Evolutionary conservation across 1,139 yeast species (phyloP).

Genomic region (Magnusiomyces magnusii): DNA sequence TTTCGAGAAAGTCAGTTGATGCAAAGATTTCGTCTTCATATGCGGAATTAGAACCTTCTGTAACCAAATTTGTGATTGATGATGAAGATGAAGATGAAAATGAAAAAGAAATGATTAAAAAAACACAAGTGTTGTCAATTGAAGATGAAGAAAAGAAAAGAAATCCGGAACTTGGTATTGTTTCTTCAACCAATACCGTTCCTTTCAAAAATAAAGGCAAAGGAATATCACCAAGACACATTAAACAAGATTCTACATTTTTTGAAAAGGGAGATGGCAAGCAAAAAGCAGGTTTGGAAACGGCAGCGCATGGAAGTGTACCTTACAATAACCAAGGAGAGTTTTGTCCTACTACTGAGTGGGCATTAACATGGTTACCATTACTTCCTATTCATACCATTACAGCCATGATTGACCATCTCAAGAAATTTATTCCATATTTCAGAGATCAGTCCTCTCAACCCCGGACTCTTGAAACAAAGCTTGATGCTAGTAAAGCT

Average conservation of each 20-base stretch:
- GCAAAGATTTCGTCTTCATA: constrained; percentile 1
- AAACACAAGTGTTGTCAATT: constrained; percentile 29
- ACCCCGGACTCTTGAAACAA: constrained; percentile 10
- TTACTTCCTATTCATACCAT: constrained; percentile 17
- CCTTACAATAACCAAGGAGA: not conserved
- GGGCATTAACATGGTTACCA: constrained; percentile 18
- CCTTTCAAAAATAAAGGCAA: constrained; percentile 10
- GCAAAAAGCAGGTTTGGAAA: not conserved
- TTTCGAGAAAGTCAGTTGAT: constrained; percentile 7
- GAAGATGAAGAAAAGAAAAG: constrained; percentile 12
- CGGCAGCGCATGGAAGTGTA: not conserved
- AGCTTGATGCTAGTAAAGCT: constrained; percentile 23
- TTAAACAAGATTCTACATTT: not conserved
- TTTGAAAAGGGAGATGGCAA: not conserved
- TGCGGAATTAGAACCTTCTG: constrained; percentile 1
- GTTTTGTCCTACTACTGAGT: constrained; percentile 9
- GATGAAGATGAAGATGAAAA: constrained; percentile 31
- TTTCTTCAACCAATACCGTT: not conserved
- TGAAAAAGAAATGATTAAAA: constrained; percentile 2
- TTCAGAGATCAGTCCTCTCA: constrained; percentile 8
- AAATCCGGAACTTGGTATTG: constrained; percentile 7
- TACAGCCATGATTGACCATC: constrained; percentile 9
- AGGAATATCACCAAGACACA: constrained; percentile 2
- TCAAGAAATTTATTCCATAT: constrained; percentile 12
- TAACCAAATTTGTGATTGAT: constrained; percentile 15